Evolutionary conservation across 1,284 basidiomycete genomes (phyloP).

Genomic region (Wallemia hederae): DNA sequence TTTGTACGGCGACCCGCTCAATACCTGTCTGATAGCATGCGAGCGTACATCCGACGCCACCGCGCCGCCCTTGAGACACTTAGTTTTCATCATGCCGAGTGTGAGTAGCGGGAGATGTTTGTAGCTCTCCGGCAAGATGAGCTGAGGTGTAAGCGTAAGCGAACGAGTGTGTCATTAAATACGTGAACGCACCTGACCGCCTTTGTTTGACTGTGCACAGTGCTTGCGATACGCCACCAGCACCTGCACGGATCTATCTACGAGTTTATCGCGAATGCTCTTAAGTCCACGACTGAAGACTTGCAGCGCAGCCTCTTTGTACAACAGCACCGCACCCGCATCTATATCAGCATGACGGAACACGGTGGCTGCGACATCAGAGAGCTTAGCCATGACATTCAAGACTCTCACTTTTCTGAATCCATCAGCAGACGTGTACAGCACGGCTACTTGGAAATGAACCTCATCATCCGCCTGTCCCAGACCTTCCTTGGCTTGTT

Average conservation of each 20-base stretch:
- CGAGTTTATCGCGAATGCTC: slow-evolving; percentile 53
- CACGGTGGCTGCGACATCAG: slow-evolving; percentile 59
- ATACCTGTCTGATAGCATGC: slow-evolving; percentile 27
- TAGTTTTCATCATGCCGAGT: slow-evolving; percentile 62
- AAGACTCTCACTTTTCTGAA: slow-evolving; percentile 56
- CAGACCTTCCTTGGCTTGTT: neutral
- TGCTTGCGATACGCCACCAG: slow-evolving; percentile 66
- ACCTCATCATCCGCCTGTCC: neutral
- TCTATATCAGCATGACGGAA: slow-evolving; percentile 86
- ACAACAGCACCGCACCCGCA: slow-evolving; percentile 38
- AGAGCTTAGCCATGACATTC: slow-evolving; percentile 58
- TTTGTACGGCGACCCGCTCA: neutral
- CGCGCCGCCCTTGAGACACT: slow-evolving; percentile 52
- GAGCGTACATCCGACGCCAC: slow-evolving; percentile 83
- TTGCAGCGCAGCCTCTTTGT: slow-evolving; percentile 37
- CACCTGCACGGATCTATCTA: slow-evolving; percentile 55
- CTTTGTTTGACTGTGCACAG: slow-evolving; percentile 54
- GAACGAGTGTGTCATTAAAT: slow-evolving; percentile 1
- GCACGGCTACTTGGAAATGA: slow-evolving; percentile 51
- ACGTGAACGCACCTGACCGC: slow-evolving; percentile 47
- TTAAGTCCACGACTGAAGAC: slow-evolving; percentile 18
- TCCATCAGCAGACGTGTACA: slow-evolving; percentile 58
- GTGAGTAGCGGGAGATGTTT: slow-evolving; percentile 61
- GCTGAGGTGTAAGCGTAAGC: slow-evolving; percentile 18
- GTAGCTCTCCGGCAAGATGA: slow-evolving; percentile 84